Evolutionary conservation across 2,329 filamentous ascomycete genomes (phyloP).

Genomic region (Annulohypoxylon truncatum): DNA sequence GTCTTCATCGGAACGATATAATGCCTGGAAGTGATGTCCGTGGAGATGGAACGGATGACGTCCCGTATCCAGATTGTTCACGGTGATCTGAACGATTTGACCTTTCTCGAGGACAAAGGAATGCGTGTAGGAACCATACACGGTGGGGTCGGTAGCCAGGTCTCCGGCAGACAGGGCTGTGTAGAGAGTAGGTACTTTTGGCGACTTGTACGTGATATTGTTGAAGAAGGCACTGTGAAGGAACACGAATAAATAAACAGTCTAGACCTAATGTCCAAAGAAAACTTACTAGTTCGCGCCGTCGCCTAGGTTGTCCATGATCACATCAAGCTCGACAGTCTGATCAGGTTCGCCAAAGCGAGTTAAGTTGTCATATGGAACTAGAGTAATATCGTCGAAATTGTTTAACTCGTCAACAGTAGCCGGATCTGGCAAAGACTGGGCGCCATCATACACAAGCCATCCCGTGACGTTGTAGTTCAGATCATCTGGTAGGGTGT

Average conservation of each 20-base stretch:
- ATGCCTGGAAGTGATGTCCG: constrained; percentile 78
- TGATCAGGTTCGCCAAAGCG: constrained; percentile 72
- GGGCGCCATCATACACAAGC: constrained; percentile 66
- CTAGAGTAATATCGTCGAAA: constrained; percentile 79
- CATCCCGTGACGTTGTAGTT: constrained; percentile 77
- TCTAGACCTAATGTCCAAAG: constrained; percentile 63
- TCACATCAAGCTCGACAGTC: constrained; percentile 70
- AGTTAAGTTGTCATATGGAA: constrained; percentile 73
- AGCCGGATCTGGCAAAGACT: constrained; percentile 62
- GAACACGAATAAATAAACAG: background rate
- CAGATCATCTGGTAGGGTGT: constrained; percentile 72
- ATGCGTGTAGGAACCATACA: constrained; percentile 76
- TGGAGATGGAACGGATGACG: constrained; percentile 84
- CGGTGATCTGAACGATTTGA: constrained; percentile 76
- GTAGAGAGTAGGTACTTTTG: constrained; percentile 84
- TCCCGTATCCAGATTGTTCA: constrained; percentile 80
- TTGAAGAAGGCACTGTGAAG: constrained; percentile 72
- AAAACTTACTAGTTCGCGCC: constrained; percentile 72
- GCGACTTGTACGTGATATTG: constrained; percentile 78
- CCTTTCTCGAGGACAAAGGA: constrained; percentile 75
- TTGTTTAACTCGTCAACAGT: constrained; percentile 71
- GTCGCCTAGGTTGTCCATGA: constrained; percentile 75
- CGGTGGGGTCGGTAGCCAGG: constrained; percentile 64
- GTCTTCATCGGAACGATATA: constrained; percentile 70
- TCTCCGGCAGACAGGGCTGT: constrained; percentile 75